Conservation (phyloP, 176 grass and related monocot species). For the Zizania latifolia region DNA sequence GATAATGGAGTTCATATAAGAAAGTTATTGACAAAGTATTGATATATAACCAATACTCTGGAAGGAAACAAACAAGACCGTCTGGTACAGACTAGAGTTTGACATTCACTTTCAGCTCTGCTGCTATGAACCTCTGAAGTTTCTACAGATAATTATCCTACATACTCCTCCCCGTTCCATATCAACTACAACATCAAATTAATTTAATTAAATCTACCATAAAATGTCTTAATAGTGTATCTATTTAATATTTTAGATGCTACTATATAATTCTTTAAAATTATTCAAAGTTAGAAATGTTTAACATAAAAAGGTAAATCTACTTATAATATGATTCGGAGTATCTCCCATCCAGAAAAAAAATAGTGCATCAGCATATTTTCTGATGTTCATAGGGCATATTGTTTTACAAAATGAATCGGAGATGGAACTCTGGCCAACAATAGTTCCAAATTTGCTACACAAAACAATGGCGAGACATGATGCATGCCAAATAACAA, state of each 20-base stretch:
- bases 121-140: not conserved
- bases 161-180: no score
- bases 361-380: not conserved
- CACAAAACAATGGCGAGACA: not conserved
- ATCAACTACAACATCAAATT: no score
- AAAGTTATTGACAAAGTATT: no score
- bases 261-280: no score
- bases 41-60: not conserved
- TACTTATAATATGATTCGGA: no score
- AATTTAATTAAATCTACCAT: no score
- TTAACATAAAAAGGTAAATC: no score
- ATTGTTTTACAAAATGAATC: conserved; percentile 10
- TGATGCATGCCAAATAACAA: conserved; percentile 1
- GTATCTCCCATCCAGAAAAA: not conserved
- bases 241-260: no score
- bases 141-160: not conserved
- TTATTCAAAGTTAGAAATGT: no score
- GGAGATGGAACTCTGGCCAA: not conserved
- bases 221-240: no score
- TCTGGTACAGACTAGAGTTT: not conserved
- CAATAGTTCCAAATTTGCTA: conserved; percentile 11
- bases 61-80: not conserved
- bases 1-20: not conserved
- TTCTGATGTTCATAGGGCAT: not conserved
- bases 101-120: not conserved